phyloP scores from a whole-genome alignment of 2,329 filamentous ascomycete species.

The Venturia nashicola region DNA sequence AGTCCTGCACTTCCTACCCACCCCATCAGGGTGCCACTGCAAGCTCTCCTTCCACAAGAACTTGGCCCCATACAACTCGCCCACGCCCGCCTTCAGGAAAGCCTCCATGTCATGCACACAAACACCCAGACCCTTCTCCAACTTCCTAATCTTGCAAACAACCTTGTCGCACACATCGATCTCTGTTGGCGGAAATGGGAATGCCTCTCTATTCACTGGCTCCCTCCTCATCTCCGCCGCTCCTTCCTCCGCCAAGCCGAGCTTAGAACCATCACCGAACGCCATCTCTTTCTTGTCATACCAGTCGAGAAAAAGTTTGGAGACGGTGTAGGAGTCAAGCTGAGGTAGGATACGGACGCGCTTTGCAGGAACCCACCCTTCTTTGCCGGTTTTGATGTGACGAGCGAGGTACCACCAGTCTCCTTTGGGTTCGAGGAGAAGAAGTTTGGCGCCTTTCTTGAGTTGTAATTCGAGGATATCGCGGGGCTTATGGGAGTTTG shows the following conservation, averaged over 20 bases:
- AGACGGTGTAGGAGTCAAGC: neutral
- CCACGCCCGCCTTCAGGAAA: neutral
- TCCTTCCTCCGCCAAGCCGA: neutral
- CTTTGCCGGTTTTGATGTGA: constrained; percentile 14
- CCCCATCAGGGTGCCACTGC: constrained; percentile 9
- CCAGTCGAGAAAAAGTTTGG: neutral
- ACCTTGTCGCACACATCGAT: neutral
- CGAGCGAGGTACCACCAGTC: constrained; percentile 11
- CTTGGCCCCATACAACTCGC: neutral
- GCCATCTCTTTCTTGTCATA: neutral
- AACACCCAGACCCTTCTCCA: constrained; percentile 1
- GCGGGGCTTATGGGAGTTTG: neutral
- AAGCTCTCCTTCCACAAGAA: constrained; percentile 6
- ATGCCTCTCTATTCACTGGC: neutral
- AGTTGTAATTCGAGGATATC: constrained; percentile 7
- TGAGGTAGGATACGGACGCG: neutral
- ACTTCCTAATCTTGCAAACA: constrained; percentile 4
- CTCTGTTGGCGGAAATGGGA: neutral
- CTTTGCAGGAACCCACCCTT: constrained; percentile 16
- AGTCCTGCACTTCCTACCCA: neutral
- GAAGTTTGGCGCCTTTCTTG: neutral
- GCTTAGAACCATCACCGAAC: neutral
- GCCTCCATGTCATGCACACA: constrained; percentile 8
- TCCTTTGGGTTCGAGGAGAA: constrained; percentile 5
- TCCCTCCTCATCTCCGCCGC: neutral